Conservation (phyloP, 2,329 filamentous ascomycete genomes). For the Lasiodiplodia sp. region DNA sequence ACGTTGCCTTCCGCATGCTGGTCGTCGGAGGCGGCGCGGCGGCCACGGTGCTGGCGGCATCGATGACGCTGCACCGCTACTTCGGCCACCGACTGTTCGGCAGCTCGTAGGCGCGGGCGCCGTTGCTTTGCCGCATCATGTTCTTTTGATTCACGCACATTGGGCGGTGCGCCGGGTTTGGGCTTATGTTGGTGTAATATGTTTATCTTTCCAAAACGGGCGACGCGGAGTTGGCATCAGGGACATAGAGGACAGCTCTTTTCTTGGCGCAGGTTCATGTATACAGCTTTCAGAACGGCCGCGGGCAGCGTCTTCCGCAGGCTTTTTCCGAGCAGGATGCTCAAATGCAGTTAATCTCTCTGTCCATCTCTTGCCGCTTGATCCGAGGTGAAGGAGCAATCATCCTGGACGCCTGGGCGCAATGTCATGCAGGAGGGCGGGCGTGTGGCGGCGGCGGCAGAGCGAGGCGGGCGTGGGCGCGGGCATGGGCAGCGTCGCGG, state of each 20-base stretch:
- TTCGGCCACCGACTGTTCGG: constrained; percentile 28
- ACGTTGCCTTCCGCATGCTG: constrained; percentile 59
- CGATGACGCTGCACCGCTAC: constrained; percentile 31
- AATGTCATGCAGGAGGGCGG: neutral
- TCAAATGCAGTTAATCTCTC: constrained; percentile 14
- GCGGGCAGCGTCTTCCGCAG: neutral
- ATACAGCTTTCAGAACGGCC: neutral
- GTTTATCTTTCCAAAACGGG: constrained; percentile 27
- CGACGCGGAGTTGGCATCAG: constrained; percentile 27
- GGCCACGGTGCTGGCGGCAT: constrained; percentile 40
- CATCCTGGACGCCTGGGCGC: neutral
- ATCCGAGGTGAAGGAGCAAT: constrained; percentile 17
- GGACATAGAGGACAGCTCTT: constrained; percentile 20
- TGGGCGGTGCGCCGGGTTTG: constrained; percentile 22
- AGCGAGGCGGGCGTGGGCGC: neutral
- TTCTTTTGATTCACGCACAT: constrained; percentile 17
- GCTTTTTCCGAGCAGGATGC: neutral
- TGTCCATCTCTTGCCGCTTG: constrained; percentile 2
- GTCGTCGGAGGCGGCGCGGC: constrained; percentile 58
- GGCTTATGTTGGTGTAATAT: constrained; percentile 24
- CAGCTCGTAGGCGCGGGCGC: constrained; percentile 18
- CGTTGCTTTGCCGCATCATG: constrained; percentile 3
- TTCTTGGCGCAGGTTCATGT: constrained; percentile 22
- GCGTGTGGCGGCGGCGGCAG: neutral
- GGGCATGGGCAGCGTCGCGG: neutral